Percentiles rank a stretch among this genome's conserved stretches.
These are phyloP conservation scores for Lumnitzera racemosa DNA, from an alignment of 345 rosid species.

Conservation along the genomic window DNA sequence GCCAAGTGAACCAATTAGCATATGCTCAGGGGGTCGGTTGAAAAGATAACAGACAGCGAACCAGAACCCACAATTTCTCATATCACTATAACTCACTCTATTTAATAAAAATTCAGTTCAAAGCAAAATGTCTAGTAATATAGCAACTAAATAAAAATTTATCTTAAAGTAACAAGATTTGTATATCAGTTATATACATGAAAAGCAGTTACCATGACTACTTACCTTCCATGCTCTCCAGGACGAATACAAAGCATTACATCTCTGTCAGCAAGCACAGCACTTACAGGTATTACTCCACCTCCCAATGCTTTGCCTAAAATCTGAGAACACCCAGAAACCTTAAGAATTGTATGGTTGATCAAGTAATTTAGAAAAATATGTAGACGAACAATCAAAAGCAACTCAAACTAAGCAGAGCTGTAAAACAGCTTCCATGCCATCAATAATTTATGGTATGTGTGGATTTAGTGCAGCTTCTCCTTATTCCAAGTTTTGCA, in stretches of 20 bases:
- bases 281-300: slow-evolving; percentile 95
- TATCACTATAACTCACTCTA: too few relatives aligned
- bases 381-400: too few relatives aligned
- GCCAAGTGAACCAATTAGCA: too few relatives aligned
- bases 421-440: too few relatives aligned
- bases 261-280: slow-evolving; percentile 78
- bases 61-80: too few relatives aligned
- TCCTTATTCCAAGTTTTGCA: too few relatives aligned
- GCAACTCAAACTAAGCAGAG: too few relatives aligned
- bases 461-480: too few relatives aligned
- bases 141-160: background rate
- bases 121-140: background rate
- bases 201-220: background rate
- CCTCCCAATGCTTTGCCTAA: slow-evolving; percentile 98
- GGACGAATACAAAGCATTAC: slow-evolving; percentile 92
- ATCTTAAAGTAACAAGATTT: background rate
- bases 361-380: too few relatives aligned
- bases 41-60: background rate
- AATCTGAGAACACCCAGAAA: slow-evolving; percentile 29
- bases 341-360: too few relatives aligned
- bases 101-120: too few relatives aligned
- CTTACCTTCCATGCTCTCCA: slow-evolving; percentile 94
- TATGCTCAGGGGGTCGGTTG: background rate
- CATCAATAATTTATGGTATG: too few relatives aligned
- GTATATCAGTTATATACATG: background rate